Percentiles rank a stretch among this genome's conserved stretches.
phyloP scores from a whole-genome alignment of 2,329 filamentous ascomycete species.

The Alternaria sp. region DNA sequence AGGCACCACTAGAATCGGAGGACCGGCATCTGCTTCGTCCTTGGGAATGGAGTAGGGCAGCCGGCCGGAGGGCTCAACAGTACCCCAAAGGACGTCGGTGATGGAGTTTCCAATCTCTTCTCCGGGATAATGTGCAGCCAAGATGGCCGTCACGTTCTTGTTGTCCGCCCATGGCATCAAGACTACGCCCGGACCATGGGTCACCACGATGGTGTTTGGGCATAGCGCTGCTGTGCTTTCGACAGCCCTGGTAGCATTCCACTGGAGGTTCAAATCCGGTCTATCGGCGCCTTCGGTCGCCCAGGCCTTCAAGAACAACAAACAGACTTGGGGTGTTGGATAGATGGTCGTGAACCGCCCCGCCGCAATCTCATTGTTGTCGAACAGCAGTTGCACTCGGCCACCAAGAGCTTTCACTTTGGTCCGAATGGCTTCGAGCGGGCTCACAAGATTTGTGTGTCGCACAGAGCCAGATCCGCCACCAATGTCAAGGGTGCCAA shows the following conservation, averaged over 20 bases:
- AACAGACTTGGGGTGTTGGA: constrained; percentile 52
- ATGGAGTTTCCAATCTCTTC: constrained; percentile 50
- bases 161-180: constrained; percentile 50
- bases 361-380: constrained; percentile 46
- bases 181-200: constrained; percentile 50
- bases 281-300: constrained; percentile 55
- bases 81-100: constrained; percentile 68
- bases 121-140: constrained; percentile 50
- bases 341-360: constrained; percentile 31
- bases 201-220: constrained; percentile 59
- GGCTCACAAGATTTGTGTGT: constrained; percentile 48
- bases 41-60: constrained; percentile 86
- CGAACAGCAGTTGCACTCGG: constrained; percentile 56
- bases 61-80: constrained; percentile 76
- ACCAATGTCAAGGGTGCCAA: constrained; percentile 53
- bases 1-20: constrained; percentile 38
- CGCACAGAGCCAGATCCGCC: constrained; percentile 53
- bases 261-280: constrained; percentile 48
- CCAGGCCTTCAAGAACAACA: constrained; percentile 65
- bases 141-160: constrained; percentile 50
- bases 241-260: constrained; percentile 50
- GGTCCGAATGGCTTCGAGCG: constrained; percentile 51
- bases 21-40: constrained; percentile 68
- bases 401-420: constrained; percentile 32
- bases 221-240: constrained; percentile 53